These are phyloP conservation scores for Thuja plicata DNA, from an alignment of 83 land plant genomes.

Conservation along the genomic window DNA sequence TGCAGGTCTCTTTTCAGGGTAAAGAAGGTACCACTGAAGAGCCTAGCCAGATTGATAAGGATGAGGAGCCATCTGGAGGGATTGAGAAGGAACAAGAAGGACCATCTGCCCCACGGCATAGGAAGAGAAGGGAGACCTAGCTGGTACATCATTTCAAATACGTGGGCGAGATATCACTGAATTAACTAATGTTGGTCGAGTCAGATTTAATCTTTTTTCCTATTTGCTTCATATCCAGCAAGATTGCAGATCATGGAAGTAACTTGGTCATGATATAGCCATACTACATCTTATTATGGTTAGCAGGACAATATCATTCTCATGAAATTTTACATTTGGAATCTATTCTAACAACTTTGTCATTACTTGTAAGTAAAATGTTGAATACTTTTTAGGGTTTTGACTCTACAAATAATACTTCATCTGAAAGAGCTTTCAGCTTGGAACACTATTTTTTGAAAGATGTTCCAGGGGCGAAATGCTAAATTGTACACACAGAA, in stretches of 20 bases:
- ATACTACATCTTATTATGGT: neutral
- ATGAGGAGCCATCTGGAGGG: neutral
- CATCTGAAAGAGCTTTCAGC: neutral
- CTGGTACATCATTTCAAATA: neutral
- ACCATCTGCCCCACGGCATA: neutral
- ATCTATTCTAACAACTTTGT: neutral
- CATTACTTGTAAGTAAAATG: neutral
- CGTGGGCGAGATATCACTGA: neutral
- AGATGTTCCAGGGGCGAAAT: neutral
- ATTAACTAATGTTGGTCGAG: neutral
- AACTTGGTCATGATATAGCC: neutral
- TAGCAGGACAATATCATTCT: neutral
- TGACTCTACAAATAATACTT: neutral
- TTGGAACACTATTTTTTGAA: neutral
- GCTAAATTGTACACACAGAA: neutral
- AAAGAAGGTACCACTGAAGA: neutral
- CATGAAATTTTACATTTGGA: neutral
- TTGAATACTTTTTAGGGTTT: neutral
- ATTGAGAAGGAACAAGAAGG: neutral
- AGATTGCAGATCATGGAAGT: neutral
- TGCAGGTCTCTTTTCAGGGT: neutral
- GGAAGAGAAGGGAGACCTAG: constrained; percentile 12
- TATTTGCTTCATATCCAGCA: neutral
- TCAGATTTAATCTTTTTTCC: neutral
- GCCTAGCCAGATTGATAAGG: neutral